Evolutionary conservation across 2,329 filamentous ascomycete species (phyloP), one percentile per base, ranked within the genome.

Genomic region (Diaporthe ampelina): DNA sequence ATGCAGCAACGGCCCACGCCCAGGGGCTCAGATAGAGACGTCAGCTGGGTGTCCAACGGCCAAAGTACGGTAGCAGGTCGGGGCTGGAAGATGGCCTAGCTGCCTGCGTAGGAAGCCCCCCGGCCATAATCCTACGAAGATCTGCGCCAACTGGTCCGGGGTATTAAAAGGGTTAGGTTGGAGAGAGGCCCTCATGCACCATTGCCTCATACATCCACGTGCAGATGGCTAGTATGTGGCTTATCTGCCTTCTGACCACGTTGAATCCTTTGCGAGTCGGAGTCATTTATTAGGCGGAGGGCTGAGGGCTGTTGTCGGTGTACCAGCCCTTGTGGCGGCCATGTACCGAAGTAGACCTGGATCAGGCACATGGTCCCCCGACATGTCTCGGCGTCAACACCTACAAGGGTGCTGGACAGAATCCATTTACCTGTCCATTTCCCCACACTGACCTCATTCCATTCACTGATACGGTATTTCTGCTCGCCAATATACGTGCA

Each of bases 221-320:
- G 17, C 43, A 50, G 43, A 4, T 21, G 37, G 15, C 24, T 26
- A 21, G 40, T 3, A 19, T 50, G 61, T 65, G 43, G 61, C 61
- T 65, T 65, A 65, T 65, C 43, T 50, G 43, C 10, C 40, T 50
- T 19, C 43, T 48, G 43, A 48, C 59, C 59, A n/a, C 59, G 43
- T 43, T 17, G 15, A 3, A 10, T 63, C 15, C 40, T n/a, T 43
- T 26, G 15, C 4, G 1, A 32, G 45, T 21, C 3, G 15, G 40
- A 24, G 19, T 24, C 24, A 63, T 21, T 26, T 26, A 32, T 26
- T 19, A 32, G 40, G 24, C 13, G 5, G 32, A 6, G 43, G 10
- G 9, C 32, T 21, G 21, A 48, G 43, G 9, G 9, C 17, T 32
- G 48, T 65, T 65, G 40, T 65, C 59, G 43, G 26, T 21, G 59